Evolutionary conservation across 1,284 basidiomycete species (phyloP), one percentile per base, ranked within the genome.

Genomic region (Fomitopsis palustris): DNA sequence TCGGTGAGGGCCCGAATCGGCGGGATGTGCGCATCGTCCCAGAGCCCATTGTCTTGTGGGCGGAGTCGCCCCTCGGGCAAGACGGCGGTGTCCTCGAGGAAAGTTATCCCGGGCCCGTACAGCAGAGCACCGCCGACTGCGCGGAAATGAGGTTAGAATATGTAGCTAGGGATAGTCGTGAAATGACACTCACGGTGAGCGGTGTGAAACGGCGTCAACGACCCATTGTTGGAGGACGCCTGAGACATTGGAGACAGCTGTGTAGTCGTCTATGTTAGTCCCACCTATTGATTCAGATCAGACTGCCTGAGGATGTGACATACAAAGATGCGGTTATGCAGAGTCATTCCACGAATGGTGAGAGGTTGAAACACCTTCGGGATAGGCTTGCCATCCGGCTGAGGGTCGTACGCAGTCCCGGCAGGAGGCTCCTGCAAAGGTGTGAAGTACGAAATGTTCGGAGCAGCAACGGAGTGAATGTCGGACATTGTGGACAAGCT

Each of bases 11-110:
- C 77, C 65, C 83, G 83, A 61, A 88, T 75, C 0, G 85, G 81
- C 27, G 77, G 79, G 38, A 89, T 83, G 52, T 93, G 90, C 6
- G 76, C 76, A 70, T 92, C 89, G n/a, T 75, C 73, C 88, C 90
- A 94, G 54, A 93, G 74, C 1, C 90, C 90, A 67, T 75, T 72
- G 65, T 89, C 86, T 66, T 89, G 79, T 0, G 87, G 86, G 0
- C 85, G 81, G 63, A 89, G 87, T 33, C 92, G 81, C 2, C 92
- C 92, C 71, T 94, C 89, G 0, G 92, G 87, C 0, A 87, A 74
- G 10, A 93, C 86, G 4, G 83, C 79, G 0, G 86, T 84, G 1
- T 87, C 88, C 72, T 91, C 89, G 38, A 88, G 73, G 63, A 80
- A 79, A 59, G 87, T 80, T 16, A 80, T 79, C 9, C 83, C 84